Base-by-base conservation (phyloP, 2,329 filamentous ascomycete species). In the Didymella lethalis region DNA sequence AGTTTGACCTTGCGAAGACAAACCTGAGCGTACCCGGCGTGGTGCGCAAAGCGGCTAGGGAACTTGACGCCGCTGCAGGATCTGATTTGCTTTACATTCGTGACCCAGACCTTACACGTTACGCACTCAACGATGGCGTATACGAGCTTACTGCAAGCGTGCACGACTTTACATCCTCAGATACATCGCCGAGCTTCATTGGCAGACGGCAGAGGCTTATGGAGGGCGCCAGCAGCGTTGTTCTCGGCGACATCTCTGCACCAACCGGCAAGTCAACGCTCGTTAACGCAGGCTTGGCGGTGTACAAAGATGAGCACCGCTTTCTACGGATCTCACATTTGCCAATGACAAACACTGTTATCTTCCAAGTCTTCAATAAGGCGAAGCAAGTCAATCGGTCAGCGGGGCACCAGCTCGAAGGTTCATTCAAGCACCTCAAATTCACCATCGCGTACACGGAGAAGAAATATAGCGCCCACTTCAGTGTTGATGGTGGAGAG, bases 301-400 rank as follows among this genome's bases (percentile, higher is more conserved):
- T 65, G 4, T 68, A 61, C 56, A 66, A 66, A 55, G 64, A 68
- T 38, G 64, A 68, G 32, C 56, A 65, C 28, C 62, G 64, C n/a
- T 65, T 60, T 38, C 18, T 66, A 11, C 54, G 52, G 0, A 48
- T 67, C n/a, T 61, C 40, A 1, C 45, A 49, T n/a, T 23, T 46
- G 8, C 18, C 14, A 2, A 25, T 25, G 2, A 18, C 45, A 3
- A 2, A 61, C 16, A 41, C 29, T 3, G 16, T 49, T 11, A 20
- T 49, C 2, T 45, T 66, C 26, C 44, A 63, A 31, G 41, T 62
- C 12, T 8, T 52, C 2, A 68, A 66, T 31, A 53, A 50, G 18
- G 64, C 57, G 3, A 59, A 56, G n/a, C 7, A 46, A 4, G 60
- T 63, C 29, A 25, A 58, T 23, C 43, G 31, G 1, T 23, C 53